A percentile compares a stretch with the other conserved stretches of the same genome.
Evolutionary conservation across 2,329 filamentous ascomycete species (phyloP).

Genomic region (Neopestalotiopsis sp.): DNA sequence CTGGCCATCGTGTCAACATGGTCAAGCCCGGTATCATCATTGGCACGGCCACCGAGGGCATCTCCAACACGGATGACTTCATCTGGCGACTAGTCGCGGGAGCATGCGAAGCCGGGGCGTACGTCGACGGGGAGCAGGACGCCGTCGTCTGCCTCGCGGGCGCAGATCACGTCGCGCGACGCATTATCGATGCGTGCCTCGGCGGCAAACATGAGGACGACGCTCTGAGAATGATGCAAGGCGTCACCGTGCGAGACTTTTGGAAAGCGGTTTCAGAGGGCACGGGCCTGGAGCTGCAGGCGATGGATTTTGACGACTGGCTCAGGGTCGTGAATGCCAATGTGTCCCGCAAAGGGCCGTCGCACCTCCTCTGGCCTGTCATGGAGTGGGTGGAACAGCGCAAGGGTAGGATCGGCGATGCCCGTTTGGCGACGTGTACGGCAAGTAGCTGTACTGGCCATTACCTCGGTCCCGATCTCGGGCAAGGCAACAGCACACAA

Average conservation of each 20-base stretch:
- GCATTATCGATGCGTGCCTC: conserved; percentile 9
- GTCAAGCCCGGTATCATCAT: conserved; percentile 12
- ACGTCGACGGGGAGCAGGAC: conserved; percentile 7
- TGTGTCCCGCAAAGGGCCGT: conserved; percentile 5
- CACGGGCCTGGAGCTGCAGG: background rate
- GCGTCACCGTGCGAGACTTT: conserved; percentile 8
- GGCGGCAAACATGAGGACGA: background rate
- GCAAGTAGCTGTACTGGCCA: conserved; percentile 3
- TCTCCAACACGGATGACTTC: conserved; percentile 11
- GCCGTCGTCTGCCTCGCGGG: conserved; percentile 6
- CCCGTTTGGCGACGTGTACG: background rate
- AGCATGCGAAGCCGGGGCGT: conserved; percentile 1
- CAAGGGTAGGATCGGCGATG: conserved; percentile 8
- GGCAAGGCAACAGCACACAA: background rate
- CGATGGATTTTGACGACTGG: conserved; percentile 1
- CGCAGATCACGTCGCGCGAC: conserved; percentile 3
- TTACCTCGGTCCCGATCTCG: background rate
- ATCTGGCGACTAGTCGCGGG: conserved; percentile 11
- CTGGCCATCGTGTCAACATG: conserved; percentile 2
- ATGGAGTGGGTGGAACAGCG: conserved; percentile 14
- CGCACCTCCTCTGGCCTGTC: conserved; percentile 8
- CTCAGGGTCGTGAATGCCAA: background rate
- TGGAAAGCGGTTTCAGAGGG: background rate
- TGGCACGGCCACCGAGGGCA: conserved; percentile 9
- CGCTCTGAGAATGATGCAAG: conserved; percentile 7